Evolutionary conservation across 805 yeast genomes (phyloP).

Genomic region (Cyberlindnera lachancei): DNA sequence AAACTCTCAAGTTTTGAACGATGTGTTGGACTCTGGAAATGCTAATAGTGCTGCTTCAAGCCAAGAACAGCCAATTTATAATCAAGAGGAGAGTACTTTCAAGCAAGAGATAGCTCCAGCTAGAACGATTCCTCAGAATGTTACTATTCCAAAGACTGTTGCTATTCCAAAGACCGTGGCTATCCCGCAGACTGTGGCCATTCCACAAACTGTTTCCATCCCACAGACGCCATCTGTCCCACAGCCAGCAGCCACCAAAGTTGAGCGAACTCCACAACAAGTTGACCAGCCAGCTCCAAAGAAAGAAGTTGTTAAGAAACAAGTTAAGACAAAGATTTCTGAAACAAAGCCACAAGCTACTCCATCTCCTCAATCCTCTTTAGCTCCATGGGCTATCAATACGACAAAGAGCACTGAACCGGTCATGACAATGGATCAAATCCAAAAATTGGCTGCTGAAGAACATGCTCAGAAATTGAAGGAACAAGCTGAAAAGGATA

Average conservation of each 20-base stretch:
- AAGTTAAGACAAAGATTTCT: slow-evolving; percentile 6
- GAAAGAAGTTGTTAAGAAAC: slow-evolving; percentile 5
- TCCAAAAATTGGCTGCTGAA: slow-evolving; percentile 40
- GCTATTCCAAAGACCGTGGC: too few relatives aligned
- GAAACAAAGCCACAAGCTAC: slow-evolving; percentile 6
- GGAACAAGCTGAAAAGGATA: slow-evolving; percentile 23
- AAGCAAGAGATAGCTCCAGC: too few relatives aligned
- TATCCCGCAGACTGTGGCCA: too few relatives aligned
- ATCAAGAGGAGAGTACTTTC: too few relatives aligned
- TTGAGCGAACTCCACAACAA: too few relatives aligned
- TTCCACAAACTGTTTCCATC: too few relatives aligned
- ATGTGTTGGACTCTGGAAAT: slow-evolving; percentile 26
- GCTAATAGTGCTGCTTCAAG: background rate
- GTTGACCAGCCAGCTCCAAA: slow-evolving; percentile 1
- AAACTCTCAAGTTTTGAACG: slow-evolving; percentile 34
- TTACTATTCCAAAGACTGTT: too few relatives aligned
- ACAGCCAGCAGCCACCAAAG: too few relatives aligned
- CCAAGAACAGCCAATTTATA: slow-evolving; percentile 3
- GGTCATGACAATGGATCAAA: slow-evolving; percentile 40
- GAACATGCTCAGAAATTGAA: slow-evolving; percentile 36
- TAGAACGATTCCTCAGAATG: too few relatives aligned
- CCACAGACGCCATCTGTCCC: too few relatives aligned
- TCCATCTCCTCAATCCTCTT: slow-evolving; percentile 6
- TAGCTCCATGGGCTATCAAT: slow-evolving; percentile 50
- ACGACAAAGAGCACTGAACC: slow-evolving; percentile 25